phyloP scores from a whole-genome alignment of 257 asterid genomes.

The Lantana camara region DNA sequence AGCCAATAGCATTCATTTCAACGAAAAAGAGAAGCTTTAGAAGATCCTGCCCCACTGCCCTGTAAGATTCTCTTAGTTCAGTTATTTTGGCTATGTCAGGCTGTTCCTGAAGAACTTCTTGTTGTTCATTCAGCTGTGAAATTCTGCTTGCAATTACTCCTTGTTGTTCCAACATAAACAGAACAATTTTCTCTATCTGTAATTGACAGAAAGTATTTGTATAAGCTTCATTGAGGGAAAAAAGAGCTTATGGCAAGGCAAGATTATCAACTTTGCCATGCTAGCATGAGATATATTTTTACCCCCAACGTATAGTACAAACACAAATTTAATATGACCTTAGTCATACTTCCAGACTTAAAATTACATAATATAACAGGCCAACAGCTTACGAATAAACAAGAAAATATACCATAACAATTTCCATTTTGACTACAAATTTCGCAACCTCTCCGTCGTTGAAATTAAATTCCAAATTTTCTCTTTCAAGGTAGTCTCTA shows the following conservation, averaged over 20 bases:
- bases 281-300: not conserved
- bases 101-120: slow-evolving; percentile 70
- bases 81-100: slow-evolving; percentile 78
- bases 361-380: not conserved
- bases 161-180: slow-evolving; percentile 93
- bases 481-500: not conserved
- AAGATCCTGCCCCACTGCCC: slow-evolving; percentile 87
- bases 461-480: not conserved
- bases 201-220: slow-evolving; percentile 17
- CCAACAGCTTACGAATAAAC: not conserved
- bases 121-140: slow-evolving; percentile 62
- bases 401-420: slow-evolving; percentile 12
- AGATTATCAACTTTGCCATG: not conserved
- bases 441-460: not conserved
- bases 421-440: slow-evolving; percentile 5
- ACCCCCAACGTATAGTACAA: not conserved
- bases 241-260: not conserved
- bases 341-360: not conserved
- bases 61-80: slow-evolving; percentile 83
- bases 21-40: slow-evolving; percentile 82
- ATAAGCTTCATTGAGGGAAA: slow-evolving; percentile 4
- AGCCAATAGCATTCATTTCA: slow-evolving; percentile 90
- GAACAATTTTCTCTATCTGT: slow-evolving; percentile 94
- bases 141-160: slow-evolving; percentile 83
- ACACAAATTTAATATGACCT: not conserved